Evolutionary conservation across 1,284 basidiomycete species (phyloP).

Genomic region (Singerocomus inundabilis): DNA sequence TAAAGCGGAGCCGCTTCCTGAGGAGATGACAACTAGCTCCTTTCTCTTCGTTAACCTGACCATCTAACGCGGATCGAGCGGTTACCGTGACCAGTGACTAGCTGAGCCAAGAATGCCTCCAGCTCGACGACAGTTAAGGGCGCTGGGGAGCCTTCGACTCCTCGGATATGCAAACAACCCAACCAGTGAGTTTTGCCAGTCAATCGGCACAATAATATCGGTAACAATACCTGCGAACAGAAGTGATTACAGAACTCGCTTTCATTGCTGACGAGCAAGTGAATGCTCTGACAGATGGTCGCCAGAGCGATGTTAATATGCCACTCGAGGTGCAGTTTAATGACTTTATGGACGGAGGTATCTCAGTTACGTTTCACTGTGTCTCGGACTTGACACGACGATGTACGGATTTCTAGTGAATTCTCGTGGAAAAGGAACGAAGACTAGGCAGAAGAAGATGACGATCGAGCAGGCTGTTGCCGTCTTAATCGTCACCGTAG

Average conservation of each 20-base stretch:
- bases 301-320: neutral
- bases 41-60: neutral
- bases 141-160: slow-evolving; percentile 26
- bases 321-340: slow-evolving; percentile 26
- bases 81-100: neutral
- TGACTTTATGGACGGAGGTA: slow-evolving; percentile 31
- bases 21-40: neutral
- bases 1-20: slow-evolving; percentile 11
- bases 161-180: slow-evolving; percentile 27
- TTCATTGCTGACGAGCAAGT: slow-evolving; percentile 22
- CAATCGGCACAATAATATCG: neutral
- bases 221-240: slow-evolving; percentile 9
- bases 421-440: slow-evolving; percentile 24
- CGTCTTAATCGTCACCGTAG: slow-evolving; percentile 22
- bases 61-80: neutral
- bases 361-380: neutral
- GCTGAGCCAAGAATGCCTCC: slow-evolving; percentile 25
- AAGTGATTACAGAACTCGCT: slow-evolving; percentile 30
- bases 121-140: slow-evolving; percentile 17
- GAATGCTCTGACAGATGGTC: neutral
- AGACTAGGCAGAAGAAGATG: slow-evolving; percentile 22
- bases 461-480: slow-evolving; percentile 27
- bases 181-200: slow-evolving; percentile 23
- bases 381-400: neutral
- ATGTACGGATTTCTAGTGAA: slow-evolving; percentile 17